Evolutionary conservation across 2,329 filamentous ascomycete species (phyloP), one percentile per base, ranked within the genome.

Genomic region (Aspergillus sojae): DNA sequence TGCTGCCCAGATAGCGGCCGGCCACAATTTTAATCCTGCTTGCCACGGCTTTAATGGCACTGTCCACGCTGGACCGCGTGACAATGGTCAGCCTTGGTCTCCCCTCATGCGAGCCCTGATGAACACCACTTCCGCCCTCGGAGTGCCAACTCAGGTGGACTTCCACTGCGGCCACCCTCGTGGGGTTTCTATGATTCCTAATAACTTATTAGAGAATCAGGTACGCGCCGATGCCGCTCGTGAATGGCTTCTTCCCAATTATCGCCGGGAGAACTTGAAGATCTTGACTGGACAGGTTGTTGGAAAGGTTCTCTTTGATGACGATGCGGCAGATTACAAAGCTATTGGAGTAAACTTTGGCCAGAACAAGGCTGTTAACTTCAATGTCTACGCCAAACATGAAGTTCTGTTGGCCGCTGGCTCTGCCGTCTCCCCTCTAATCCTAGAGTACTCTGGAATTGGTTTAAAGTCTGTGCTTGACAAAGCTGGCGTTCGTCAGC

Each of bases 141-240:
- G 70, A n/a, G 45, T 70, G 19, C 65, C 69, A 5, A 60, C 60
- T 11, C 62, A 71, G 41, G 21, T 61, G 7, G 72, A 74, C 48
- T 30, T 74, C 2, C 26, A 43, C 54, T 75, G 73, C 21, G 72
- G 72, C 16, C 45, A 69, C 32, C 72, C 72, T 14, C 70, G 64
- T 11, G 71, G 73, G 32, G 71, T 74, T 12, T 75, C 73, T 7
- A 75, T 75, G 71, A 61, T 75, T 23, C 62, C 41, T 2, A 74
- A 75, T 60, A 64, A 62, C 36, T n/a, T 75, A 10, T 53, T 67
- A 16, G 65, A 70, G n/a, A 48, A 69, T 32, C 72, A 74, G 43
- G 62, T 63, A 26, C 72, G 73, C 16, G 62, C 71, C 2, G 73
- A 75, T 58, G 68, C 72, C n/a, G 72, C 68, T 11, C 68, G 72